Evolutionary conservation across 257 asterid species (phyloP).

Genomic region (Primulina tabacum): DNA sequence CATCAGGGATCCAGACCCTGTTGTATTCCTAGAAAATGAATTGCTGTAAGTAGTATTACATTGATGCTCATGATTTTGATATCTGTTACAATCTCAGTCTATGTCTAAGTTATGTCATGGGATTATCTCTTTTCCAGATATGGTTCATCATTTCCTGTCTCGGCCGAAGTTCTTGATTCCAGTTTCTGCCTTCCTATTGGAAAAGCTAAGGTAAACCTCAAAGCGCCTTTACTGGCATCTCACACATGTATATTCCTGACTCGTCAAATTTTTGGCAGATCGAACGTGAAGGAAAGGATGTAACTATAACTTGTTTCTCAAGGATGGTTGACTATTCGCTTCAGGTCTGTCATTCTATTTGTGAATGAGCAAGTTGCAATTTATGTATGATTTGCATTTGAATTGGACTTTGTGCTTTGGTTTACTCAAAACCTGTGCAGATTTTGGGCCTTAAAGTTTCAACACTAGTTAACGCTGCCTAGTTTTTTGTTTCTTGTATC

Average conservation of each 20-base stretch:
- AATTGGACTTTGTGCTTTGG: neutral
- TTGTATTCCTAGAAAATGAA: constrained; percentile 86
- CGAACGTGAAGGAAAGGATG: constrained; percentile 78
- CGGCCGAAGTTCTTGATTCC: constrained; percentile 77
- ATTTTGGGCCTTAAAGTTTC: no score
- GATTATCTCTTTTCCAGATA: constrained; percentile 42
- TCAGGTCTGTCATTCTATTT: constrained; percentile 49
- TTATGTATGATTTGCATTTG: constrained; percentile 4
- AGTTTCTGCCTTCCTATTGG: constrained; percentile 86
- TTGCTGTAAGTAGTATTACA: constrained; percentile 50
- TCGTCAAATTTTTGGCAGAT: constrained; percentile 40
- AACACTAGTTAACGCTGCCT: neutral
- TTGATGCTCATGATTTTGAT: constrained; percentile 13
- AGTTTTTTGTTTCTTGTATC: constrained; percentile 4
- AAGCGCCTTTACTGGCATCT: constrained; percentile 7
- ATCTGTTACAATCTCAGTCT: constrained; percentile 14
- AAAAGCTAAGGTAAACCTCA: constrained; percentile 68
- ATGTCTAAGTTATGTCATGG: neutral
- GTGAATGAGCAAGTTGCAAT: constrained; percentile 17
- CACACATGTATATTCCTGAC: constrained; percentile 16
- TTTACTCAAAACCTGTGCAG: neutral
- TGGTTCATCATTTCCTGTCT: constrained; percentile 81
- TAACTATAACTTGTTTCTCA: constrained; percentile 77
- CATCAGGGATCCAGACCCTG: constrained; percentile 93
- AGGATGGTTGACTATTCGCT: constrained; percentile 92